phyloP scores from a whole-genome alignment of 306 rosid species.

The Lablab purpureus region DNA sequence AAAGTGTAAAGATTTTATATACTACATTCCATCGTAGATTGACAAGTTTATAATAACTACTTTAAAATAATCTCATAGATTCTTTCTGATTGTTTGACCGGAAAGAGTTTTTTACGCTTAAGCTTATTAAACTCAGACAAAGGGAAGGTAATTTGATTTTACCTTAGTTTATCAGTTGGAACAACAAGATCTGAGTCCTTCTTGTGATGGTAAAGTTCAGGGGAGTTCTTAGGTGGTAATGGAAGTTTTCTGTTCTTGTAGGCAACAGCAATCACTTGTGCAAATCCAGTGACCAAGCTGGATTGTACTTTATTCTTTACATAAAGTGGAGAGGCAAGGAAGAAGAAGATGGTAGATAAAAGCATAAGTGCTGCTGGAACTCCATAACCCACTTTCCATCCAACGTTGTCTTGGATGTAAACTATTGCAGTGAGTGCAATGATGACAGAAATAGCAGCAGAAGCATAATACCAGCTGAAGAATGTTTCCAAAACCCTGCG shows the following conservation, averaged over 20 bases:
- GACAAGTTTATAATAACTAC: background rate
- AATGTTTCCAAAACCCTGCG: constrained; percentile 60
- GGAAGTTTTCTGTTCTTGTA: constrained; percentile 61
- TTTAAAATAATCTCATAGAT: no score
- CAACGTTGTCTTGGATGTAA: constrained; percentile 64
- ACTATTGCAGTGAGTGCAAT: constrained; percentile 66
- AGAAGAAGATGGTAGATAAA: constrained; percentile 53
- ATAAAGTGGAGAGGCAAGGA: constrained; percentile 65
- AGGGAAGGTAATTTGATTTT: background rate
- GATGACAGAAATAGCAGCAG: constrained; percentile 53
- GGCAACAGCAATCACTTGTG: constrained; percentile 55
- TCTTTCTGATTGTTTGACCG: no score
- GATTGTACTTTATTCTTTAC: constrained; percentile 52
- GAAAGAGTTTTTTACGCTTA: background rate
- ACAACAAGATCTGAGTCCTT: constrained; percentile 53
- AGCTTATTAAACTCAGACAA: background rate
- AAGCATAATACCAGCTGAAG: constrained; percentile 76
- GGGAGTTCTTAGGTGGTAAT: constrained; percentile 46
- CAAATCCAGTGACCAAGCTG: constrained; percentile 67
- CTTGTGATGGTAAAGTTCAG: constrained; percentile 49
- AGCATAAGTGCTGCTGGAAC: constrained; percentile 71
- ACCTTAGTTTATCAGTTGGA: constrained; percentile 75
- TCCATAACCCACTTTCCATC: constrained; percentile 78
- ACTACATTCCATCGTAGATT: background rate
- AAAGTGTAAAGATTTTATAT: background rate